Base-by-base conservation (phyloP, 805 yeast genomes). In the Starmerella cellae region DNA sequence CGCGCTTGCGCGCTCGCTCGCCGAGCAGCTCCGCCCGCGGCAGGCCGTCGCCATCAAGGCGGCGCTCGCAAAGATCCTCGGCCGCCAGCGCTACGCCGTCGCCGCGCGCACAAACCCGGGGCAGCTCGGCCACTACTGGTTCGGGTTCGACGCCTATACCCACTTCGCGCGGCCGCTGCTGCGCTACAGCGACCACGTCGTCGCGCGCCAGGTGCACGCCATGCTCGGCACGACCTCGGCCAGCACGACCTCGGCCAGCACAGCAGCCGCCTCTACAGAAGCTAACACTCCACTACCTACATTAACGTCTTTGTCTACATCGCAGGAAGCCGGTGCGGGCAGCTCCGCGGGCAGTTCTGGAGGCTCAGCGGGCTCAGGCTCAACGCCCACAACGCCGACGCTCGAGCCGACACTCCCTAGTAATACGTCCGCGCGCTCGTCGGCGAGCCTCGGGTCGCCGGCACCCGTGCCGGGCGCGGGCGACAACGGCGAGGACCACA, bases 131-230 rank as follows among this genome's bases (percentile, higher is more conserved):
- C 94, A 88, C 55, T 91, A 81, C 61, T 73, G 82, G 56, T 74
- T 79, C 58, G 84, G 84, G 50, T 60, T 81, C 44, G 94, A 95
- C 23, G 66, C 84, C 35, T 91, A 83, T 60, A 83, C 97, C 0
- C 96, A 88, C 61, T 87, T 87, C 66, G 80, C 82, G n/a, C 74
- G 94, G 1, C 97, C 98, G 14, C 66, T 84, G 57, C 74, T 94
- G 59, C 73, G 98, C 55, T 91, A 87, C 60, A 85, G 94, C 1
- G 98, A 91, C 60, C 69, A 83, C 39, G 74, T 87, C 51, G 97
- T 83, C 31, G 98, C 91, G 57, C 75, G 95, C 54, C 98, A 91
- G 64, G 65, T 91, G 52, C 87, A 82, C 58, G 60, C 75, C 2
- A 73, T 79, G 22, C 59, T 91, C 31, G 62, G 61, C 29, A 53